Percentiles rank a stretch among this genome's conserved stretches.
Conservation (phyloP, 495 filamentous ascomycete species). For the Penicillium malachiteum region DNA sequence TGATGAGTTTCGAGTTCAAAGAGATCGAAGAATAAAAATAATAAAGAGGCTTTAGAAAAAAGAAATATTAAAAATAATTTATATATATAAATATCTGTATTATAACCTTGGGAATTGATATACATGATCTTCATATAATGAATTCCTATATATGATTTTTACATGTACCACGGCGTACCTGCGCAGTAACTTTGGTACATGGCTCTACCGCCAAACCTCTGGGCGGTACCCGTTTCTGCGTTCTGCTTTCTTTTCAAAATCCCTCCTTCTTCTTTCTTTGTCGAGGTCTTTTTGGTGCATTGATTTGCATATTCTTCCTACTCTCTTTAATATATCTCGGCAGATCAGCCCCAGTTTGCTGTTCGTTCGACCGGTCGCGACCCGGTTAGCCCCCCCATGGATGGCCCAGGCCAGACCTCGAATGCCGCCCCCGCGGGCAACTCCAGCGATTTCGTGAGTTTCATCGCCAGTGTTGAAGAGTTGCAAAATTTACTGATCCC, state of each 20-base stretch:
- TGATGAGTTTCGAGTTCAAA: neutral
- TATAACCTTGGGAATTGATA: too few relatives aligned
- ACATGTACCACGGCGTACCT: slow-evolving; percentile 21
- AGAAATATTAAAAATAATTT: too few relatives aligned
- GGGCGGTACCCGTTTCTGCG: neutral
- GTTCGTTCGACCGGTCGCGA: slow-evolving; percentile 49
- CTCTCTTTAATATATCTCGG: slow-evolving; percentile 9
- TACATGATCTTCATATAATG: too few relatives aligned
- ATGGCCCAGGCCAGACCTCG: slow-evolving; percentile 49
- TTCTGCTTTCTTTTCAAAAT: slow-evolving; percentile 17
- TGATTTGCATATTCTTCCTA: slow-evolving; percentile 4
- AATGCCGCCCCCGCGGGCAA: slow-evolving; percentile 59
- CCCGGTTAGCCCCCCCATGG: slow-evolving; percentile 42
- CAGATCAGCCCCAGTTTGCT: slow-evolving; percentile 28
- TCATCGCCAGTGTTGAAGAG: neutral
- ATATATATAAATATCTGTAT: too few relatives aligned
- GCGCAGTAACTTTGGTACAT: slow-evolving; percentile 31
- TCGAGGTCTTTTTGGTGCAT: neutral
- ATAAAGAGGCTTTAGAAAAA: neutral
- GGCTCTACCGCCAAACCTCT: slow-evolving; percentile 21
- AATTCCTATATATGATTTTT: too few relatives aligned
- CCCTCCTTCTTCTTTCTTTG: slow-evolving; percentile 18
- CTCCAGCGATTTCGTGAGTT: slow-evolving; percentile 78
- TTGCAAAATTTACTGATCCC: slow-evolving; percentile 24
- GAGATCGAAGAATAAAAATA: neutral